Evolutionary conservation across 2,329 filamentous ascomycete genomes (phyloP).

Genomic region (Sclerotinia subarctica): DNA sequence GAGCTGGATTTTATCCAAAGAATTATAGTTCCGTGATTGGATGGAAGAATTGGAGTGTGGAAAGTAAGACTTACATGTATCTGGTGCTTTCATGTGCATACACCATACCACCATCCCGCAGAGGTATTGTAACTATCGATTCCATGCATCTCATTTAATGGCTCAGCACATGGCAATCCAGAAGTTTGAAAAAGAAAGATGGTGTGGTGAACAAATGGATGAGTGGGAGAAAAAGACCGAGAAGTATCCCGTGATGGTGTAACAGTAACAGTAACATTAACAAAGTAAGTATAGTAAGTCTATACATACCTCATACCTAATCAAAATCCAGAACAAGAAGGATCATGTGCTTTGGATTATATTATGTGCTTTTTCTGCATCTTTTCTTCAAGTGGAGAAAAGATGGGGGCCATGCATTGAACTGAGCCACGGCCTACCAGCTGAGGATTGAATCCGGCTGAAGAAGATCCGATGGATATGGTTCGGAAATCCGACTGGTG

Average conservation of each 20-base stretch:
- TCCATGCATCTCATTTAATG: neutral
- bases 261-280: neutral
- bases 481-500: slow-evolving; percentile 8
- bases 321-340: neutral
- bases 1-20: neutral
- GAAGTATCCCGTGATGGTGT: neutral
- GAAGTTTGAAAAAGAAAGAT: neutral
- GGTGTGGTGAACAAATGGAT: neutral
- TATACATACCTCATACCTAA: neutral
- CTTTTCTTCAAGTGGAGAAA: neutral
- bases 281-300: neutral
- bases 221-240: slow-evolving; percentile 4
- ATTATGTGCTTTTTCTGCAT: neutral
- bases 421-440: slow-evolving; percentile 6
- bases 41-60: neutral
- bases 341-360: neutral
- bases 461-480: neutral
- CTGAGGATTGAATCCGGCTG: slow-evolving; percentile 10
- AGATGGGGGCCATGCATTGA: slow-evolving; percentile 4
- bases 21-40: neutral
- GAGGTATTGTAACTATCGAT: neutral
- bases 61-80: slow-evolving; percentile 10
- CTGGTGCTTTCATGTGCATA: slow-evolving; percentile 3
- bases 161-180: slow-evolving; percentile 14
- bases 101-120: neutral